phyloP scores from a whole-genome alignment of 176 grass and related monocot genomes.

The Triticum turgidum region DNA sequence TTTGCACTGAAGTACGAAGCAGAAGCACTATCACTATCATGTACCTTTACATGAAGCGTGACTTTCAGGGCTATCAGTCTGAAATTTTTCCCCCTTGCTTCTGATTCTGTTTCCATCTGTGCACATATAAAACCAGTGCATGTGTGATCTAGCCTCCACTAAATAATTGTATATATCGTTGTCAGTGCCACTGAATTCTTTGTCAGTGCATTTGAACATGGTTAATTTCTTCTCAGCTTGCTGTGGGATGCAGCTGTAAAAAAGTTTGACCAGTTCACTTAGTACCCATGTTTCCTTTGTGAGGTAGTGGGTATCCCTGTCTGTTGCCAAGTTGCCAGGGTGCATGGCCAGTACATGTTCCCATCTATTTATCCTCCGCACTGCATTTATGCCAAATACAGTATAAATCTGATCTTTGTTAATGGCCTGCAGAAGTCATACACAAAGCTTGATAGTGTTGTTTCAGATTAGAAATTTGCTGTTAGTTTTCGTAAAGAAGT shows the following conservation, averaged over 20 bases:
- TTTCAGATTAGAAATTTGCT: neutral
- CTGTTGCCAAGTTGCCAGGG: neutral
- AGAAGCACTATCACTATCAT: neutral
- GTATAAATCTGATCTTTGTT: neutral
- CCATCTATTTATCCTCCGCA: neutral
- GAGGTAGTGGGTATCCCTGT: neutral
- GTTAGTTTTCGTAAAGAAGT: neutral
- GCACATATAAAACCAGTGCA: neutral
- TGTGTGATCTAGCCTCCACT: neutral
- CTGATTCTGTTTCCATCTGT: neutral
- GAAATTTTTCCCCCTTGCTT: neutral
- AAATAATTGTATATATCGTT: neutral
- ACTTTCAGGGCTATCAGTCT: slow-evolving; percentile 6
- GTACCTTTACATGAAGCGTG: neutral
- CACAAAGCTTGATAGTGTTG: neutral
- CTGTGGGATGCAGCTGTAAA: neutral
- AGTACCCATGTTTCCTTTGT: neutral
- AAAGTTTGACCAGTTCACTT: neutral
- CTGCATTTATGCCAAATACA: neutral
- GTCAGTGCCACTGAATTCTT: neutral
- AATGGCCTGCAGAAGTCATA: neutral
- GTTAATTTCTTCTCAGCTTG: neutral
- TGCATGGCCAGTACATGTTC: neutral
- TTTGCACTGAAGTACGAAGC: neutral
- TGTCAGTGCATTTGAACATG: neutral